Base-by-base conservation (phyloP, 2,329 filamentous ascomycete genomes). In the Boeremia exigua region DNA sequence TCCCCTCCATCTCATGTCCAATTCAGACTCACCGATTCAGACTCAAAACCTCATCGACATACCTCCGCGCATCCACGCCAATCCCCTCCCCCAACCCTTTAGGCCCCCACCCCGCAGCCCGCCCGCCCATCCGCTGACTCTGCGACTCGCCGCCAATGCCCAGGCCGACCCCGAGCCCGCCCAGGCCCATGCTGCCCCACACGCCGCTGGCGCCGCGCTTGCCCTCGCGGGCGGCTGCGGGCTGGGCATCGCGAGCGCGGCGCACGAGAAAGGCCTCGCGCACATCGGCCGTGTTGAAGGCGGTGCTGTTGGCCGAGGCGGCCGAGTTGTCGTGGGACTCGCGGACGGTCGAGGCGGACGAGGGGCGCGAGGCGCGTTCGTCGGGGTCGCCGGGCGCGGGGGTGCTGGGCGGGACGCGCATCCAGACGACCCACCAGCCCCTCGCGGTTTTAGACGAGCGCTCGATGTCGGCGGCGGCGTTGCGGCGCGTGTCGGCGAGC, bases 1-100 rank as follows among this genome's bases (percentile, higher is more conserved):
- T n/a, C n/a, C n/a, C n/a, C n/a, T n/a, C n/a, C n/a, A n/a, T n/a
- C n/a, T n/a, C n/a, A n/a, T n/a, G n/a, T n/a, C n/a, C n/a, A n/a
- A n/a, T n/a, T n/a, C n/a, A n/a, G n/a, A n/a, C n/a, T n/a, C n/a
- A n/a, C n/a, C 73, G 74, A 70, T 82, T 83, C 68, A 92, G 72
- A 67, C 82, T 90, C 72, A 92, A 76, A 52, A 93, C 71, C 1
- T 86, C 86, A 72, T 92, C 89, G 4, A 92, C 85, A 73, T 92
- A 92, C 69, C 83, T 84, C 72, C 87, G 83, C 28, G 89, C 91
- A 78, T 93, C 90, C 30, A 92, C 82, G 0, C 90, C 90, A 60
- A 93, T 91, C 0, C 89, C 90, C 67, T 90, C 87, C 0, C 84
- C 86, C 61, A 92, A 73, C 51, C 83, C 82, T 17, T 81, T 83